These are phyloP conservation scores for Teunomyces cretensis DNA, from an alignment of 805 yeast species.

Conservation along the genomic window DNA sequence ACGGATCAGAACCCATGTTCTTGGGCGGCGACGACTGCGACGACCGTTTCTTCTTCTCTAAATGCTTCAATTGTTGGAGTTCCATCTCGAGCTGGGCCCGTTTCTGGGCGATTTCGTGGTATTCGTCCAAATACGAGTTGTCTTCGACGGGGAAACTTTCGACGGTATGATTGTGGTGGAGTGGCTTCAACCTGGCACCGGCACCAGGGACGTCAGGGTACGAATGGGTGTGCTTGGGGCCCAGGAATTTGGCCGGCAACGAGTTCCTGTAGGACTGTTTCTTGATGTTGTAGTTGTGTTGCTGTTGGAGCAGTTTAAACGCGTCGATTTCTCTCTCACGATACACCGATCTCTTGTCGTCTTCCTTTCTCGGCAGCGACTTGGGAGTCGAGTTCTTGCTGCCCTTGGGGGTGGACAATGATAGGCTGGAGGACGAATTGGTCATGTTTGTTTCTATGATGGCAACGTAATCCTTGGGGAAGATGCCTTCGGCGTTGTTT, in stretches of 20 bases:
- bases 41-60: constrained; percentile 19
- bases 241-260: background rate
- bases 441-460: constrained; percentile 32
- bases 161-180: constrained; percentile 22
- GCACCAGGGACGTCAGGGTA: constrained; percentile 16
- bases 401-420: constrained; percentile 17
- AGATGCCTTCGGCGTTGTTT: constrained; percentile 78
- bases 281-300: constrained; percentile 28
- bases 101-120: constrained; percentile 32
- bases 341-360: background rate
- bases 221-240: constrained; percentile 14
- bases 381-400: constrained; percentile 9
- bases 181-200: constrained; percentile 9
- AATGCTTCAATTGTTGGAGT: constrained; percentile 30
- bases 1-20: constrained; percentile 11
- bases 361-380: constrained; percentile 13
- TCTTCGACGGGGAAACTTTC: constrained; percentile 27
- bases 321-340: constrained; percentile 31
- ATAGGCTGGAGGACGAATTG: constrained; percentile 17
- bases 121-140: constrained; percentile 14
- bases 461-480: constrained; percentile 85
- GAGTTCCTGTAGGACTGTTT: constrained; percentile 9
- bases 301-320: constrained; percentile 30
- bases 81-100: constrained; percentile 42
- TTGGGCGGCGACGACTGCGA: background rate